A percentile compares a stretch with the other conserved stretches of the same genome.
Evolutionary conservation across 164 flowering plant species (phyloP).

Genomic region (Macadamia integrifolia): DNA sequence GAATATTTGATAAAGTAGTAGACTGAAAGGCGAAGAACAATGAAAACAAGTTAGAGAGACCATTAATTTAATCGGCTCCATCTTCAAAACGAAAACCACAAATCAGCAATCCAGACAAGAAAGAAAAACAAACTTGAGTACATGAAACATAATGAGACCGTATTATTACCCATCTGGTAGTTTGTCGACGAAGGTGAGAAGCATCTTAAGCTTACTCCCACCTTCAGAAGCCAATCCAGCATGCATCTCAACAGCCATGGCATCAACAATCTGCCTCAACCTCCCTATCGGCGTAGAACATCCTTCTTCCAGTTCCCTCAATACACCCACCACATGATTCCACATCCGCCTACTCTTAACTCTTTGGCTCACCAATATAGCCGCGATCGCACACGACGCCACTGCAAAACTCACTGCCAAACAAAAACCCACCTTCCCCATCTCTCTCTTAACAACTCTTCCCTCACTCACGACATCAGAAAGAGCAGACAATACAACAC

Average conservation of each 20-base stretch:
- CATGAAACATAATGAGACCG: not conserved
- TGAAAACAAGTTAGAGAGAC: not conserved
- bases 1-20: not conserved
- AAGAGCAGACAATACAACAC: not conserved
- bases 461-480: not conserved
- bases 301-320: slow-evolving; percentile 47
- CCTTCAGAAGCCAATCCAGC: slow-evolving; percentile 97
- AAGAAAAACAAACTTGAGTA: not conserved
- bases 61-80: not conserved
- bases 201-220: slow-evolving; percentile 87
- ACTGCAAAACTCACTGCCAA: slow-evolving; percentile 64
- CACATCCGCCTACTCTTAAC: slow-evolving; percentile 48
- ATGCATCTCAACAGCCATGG: slow-evolving; percentile 91
- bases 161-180: slow-evolving; percentile 72
- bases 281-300: slow-evolving; percentile 44
- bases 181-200: slow-evolving; percentile 66
- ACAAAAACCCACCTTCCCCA: slow-evolving; percentile 66
- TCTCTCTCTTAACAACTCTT: slow-evolving; percentile 7
- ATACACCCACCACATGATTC: slow-evolving; percentile 38
- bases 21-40: not conserved
- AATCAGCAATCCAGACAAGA: not conserved
- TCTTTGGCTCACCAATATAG: slow-evolving; percentile 52
- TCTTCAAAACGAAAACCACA: not conserved
- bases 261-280: slow-evolving; percentile 52
- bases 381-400: slow-evolving; percentile 69